Evolutionary conservation across 805 yeast species (phyloP), one percentile per base, ranked within the genome.

Genomic region (Candida piceae): DNA sequence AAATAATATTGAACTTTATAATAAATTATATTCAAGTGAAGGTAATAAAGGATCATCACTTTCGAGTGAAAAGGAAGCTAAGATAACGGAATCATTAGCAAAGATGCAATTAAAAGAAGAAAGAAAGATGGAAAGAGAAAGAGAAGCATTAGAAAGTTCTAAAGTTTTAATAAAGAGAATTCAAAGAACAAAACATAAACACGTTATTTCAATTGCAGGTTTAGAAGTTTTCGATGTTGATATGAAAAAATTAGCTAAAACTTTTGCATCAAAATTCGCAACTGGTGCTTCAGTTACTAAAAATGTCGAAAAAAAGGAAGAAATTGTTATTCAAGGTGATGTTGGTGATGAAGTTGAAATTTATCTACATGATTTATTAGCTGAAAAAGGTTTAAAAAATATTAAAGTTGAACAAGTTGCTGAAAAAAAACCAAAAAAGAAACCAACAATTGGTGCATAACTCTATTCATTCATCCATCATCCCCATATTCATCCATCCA

Each of bases 221-320:
- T 70, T 89, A 45, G 97, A 90, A 57, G 85, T 88, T 26, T 82
- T 87, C 57, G 90, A 81, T 42, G 74, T 87, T 42, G 96, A 89
- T 57, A 74, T 85, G 76, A 89, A 89, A 67, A 89, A 88, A 57
- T 69, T 87, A 47, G 84, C 96, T 31, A 90, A 90, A 70, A 80
- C 88, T 1, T 89, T 90, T 62, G 93, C 97, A 0, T 81, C 93
- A 24, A 87, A 84, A 60, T 89, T 90, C 57, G 97, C 97, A 11
- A 89, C 97, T 7, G 97, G 97, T 35, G 90, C 96, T 20, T 79
- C 93, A 16, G 95, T 89, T 11, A 80, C 88, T 4, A 89, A 89
- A 63, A 84, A 78, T 46, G 88, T 79, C 4, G 97, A 89, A 47
- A 89, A 89, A 64, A 85, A 29, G 31, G 96, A 90, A 44, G 97